Evolutionary conservation across 1,284 basidiomycete species (phyloP).

Genomic region (Moniliophthora roreri): DNA sequence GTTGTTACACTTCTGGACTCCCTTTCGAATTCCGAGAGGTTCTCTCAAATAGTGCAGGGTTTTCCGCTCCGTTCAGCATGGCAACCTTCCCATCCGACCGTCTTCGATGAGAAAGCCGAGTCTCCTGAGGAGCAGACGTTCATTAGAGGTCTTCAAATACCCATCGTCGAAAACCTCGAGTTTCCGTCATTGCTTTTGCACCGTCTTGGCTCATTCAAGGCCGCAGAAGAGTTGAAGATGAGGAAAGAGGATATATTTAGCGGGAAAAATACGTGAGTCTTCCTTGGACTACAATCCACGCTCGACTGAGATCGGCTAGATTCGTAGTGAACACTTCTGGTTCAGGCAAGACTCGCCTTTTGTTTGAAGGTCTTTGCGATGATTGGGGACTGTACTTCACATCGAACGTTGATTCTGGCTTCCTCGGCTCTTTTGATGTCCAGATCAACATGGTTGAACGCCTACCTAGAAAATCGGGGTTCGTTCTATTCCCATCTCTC

Average conservation of each 20-base stretch:
- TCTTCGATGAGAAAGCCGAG: too few species aligned
- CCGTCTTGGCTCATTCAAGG: neutral
- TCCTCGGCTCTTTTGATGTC: neutral
- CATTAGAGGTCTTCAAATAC: too few species aligned
- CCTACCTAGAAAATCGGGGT: neutral
- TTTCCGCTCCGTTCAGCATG: too few species aligned
- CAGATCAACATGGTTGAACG: neutral
- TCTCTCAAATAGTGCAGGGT: too few species aligned
- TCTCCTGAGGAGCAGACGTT: too few species aligned
- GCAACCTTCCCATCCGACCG: too few species aligned
- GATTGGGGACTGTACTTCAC: slow-evolving; percentile 9
- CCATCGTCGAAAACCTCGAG: too few species aligned
- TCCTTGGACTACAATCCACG: neutral
- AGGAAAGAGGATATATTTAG: neutral
- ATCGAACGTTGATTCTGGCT: neutral
- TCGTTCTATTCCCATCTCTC: neutral
- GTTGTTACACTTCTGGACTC: too few species aligned
- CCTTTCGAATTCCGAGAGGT: too few species aligned
- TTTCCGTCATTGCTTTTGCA: neutral
- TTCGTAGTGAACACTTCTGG: slow-evolving; percentile 8
- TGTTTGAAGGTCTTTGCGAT: slow-evolving; percentile 4
- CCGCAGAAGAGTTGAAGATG: neutral
- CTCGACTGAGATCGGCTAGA: neutral
- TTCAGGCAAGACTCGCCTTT: slow-evolving; percentile 2
- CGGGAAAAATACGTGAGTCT: slow-evolving; percentile 3